Evolutionary conservation across 805 yeast species (phyloP).

Genomic region (Metschnikowia koreensis): DNA sequence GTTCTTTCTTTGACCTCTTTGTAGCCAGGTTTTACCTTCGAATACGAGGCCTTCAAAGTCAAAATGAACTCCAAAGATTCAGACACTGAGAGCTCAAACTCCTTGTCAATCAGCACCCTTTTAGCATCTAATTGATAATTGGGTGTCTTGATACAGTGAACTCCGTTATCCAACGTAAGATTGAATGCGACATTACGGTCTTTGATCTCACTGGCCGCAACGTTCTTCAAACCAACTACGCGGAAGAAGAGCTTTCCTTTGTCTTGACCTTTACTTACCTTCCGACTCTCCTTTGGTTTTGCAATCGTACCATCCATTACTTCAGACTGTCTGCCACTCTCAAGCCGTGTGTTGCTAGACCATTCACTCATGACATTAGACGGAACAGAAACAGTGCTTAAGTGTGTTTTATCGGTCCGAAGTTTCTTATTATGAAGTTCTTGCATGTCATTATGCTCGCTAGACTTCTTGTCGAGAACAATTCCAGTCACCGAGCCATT

Average conservation of each 20-base stretch:
- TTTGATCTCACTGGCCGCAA: conserved; percentile 47
- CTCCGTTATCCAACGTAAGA: conserved; percentile 72
- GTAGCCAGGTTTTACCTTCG: conserved; percentile 47
- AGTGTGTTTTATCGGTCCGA: conserved; percentile 14
- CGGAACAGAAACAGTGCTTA: conserved; percentile 36
- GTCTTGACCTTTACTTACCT: conserved; percentile 23
- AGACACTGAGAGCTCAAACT: conserved; percentile 68
- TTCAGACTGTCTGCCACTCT: background rate
- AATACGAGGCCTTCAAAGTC: conserved; percentile 68
- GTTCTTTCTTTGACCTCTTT: conserved; percentile 61
- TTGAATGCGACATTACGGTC: conserved; percentile 49
- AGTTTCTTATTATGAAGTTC: conserved; percentile 4
- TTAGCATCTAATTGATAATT: conserved; percentile 38
- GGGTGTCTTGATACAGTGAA: conserved; percentile 71
- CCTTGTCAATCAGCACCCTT: conserved; percentile 54
- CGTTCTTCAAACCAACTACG: conserved; percentile 44
- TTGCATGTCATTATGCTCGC: background rate
- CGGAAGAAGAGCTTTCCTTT: conserved; percentile 57
- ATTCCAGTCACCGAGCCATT: conserved; percentile 30
- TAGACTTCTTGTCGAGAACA: conserved; percentile 13
- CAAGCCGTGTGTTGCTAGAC: background rate
- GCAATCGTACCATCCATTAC: background rate
- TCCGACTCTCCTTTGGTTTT: background rate
- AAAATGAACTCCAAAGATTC: conserved; percentile 61
- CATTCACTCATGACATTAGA: conserved; percentile 3